Base-by-base conservation (phyloP, 2,329 filamentous ascomycete genomes). In the Sporothrix protearum region DNA sequence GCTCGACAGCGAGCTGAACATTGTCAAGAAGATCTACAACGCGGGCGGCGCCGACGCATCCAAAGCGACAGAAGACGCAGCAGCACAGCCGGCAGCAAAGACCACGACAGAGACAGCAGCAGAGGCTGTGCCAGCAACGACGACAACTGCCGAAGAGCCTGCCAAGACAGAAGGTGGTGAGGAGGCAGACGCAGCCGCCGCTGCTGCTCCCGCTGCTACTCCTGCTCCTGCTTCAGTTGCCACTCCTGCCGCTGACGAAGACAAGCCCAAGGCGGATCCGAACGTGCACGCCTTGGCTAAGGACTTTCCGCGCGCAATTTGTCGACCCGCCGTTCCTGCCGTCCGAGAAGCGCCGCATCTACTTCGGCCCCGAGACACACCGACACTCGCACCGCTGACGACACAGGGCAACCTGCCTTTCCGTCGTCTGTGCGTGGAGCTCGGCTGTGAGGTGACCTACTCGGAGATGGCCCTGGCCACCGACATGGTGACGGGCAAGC, bases 401-500 rank as follows among this genome's bases (percentile, higher is more conserved):
- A 99, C 96, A 0, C 96, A 98, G 81, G 96, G 96, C 61, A 99
- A 99, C 77, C 85, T 98, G 64, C 96, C 96, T 0, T 99, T 97
- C 83, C 91, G 96, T 71, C 89, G 96, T 67, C 87, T 99, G 39
- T 97, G 94, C 78, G 90, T 93, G 14, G 91, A 94, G 71, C 86
- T 98, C 30, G 96, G 96, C 47, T 94, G 94, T 36, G 92, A 97
- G 78, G 85, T 97, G 66, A 99, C 96, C 0, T 99, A 97, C 83
- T 98, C 95, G 0, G 96, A 99, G 81, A 99, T 99, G 96, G 96
- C 95, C 3, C 92, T 99, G 87, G 90, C 93, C 36, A 83, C 97
- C 80, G 94, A 95, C 10, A 82, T 99, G 55, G 86, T 99, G 6
- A 94, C 97, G 80, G 96, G 96, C 47, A 88, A 92, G 75, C 96